A percentile compares a stretch with the other conserved stretches of the same genome.
Conservation (phyloP, 1,284 basidiomycete genomes). For the Takashimella tepidaria region DNA sequence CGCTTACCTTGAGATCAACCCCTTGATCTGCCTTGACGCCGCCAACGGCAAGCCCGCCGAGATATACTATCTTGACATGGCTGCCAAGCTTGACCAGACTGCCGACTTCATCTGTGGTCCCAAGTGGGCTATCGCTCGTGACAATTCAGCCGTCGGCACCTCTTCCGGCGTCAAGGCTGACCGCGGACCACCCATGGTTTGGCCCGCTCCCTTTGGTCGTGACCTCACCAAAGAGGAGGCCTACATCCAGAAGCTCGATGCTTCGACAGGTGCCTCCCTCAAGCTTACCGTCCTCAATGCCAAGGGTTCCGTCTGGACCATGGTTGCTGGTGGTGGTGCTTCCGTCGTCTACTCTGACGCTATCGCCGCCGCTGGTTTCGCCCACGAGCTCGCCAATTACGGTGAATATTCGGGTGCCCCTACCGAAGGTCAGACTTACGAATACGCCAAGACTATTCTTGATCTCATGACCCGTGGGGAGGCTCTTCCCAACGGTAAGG, state of each 20-base stretch:
- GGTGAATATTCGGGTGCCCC: slow-evolving; percentile 99
- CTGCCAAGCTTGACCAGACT: slow-evolving; percentile 94
- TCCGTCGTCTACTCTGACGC: slow-evolving; percentile 66
- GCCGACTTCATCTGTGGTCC: slow-evolving; percentile 97
- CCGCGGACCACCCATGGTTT: slow-evolving; percentile 94
- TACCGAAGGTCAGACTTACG: slow-evolving; percentile 96
- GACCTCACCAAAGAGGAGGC: slow-evolving; percentile 96
- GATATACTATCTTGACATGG: slow-evolving; percentile 98
- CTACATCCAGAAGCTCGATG: slow-evolving; percentile 97
- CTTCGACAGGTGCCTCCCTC: slow-evolving; percentile 93
- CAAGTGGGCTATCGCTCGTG: slow-evolving; percentile 97
- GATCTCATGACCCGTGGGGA: slow-evolving; percentile 91
- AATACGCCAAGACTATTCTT: slow-evolving; percentile 98
- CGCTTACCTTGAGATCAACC: slow-evolving; percentile 99
- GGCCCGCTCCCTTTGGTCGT: slow-evolving; percentile 96
- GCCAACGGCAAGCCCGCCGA: slow-evolving; percentile 66
- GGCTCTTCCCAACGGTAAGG: slow-evolving; percentile 81
- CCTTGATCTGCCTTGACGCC: slow-evolving; percentile 87
- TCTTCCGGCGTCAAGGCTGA: slow-evolving; percentile 70
- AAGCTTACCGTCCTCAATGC: slow-evolving; percentile 96
- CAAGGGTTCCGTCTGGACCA: slow-evolving; percentile 96
- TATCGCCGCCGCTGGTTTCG: slow-evolving; percentile 93
- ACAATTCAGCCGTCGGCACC: slow-evolving; percentile 53
- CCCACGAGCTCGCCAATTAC: slow-evolving; percentile 97
- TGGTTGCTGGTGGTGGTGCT: slow-evolving; percentile 80